Evolutionary conservation across 2,329 filamentous ascomycete genomes (phyloP).

Genomic region (Fusarium sp.): DNA sequence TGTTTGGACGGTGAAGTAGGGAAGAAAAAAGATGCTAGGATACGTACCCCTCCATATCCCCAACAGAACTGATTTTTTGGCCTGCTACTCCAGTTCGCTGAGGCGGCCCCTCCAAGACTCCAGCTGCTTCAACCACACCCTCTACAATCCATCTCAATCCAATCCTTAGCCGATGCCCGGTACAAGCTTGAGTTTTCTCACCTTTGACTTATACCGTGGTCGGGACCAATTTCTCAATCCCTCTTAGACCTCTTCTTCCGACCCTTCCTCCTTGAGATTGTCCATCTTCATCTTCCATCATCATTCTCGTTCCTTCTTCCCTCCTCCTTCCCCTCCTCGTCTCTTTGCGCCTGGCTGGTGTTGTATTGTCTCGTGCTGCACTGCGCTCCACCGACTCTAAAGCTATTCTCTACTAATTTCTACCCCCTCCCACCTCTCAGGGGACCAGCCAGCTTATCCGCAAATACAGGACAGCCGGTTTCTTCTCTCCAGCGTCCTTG

Average conservation of each 20-base stretch:
- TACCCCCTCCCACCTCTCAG: conserved; percentile 46
- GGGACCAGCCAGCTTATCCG: conserved; percentile 49
- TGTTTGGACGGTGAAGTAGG: conserved; percentile 1
- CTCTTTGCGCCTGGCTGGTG: conserved; percentile 49
- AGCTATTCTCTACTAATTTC: conserved; percentile 48
- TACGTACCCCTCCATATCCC: conserved; percentile 55
- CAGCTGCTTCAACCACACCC: conserved; percentile 45
- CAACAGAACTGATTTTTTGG: conserved; percentile 59
- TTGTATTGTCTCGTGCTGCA: conserved; percentile 46
- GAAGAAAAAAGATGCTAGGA: conserved; percentile 42
- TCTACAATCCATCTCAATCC: conserved; percentile 26
- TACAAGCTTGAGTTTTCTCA: conserved; percentile 47
- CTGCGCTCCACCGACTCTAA: conserved; percentile 47
- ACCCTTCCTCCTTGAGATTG: conserved; percentile 47
- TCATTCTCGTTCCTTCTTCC: conserved; percentile 37
- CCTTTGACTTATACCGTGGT: conserved; percentile 50
- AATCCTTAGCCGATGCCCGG: conserved; percentile 39
- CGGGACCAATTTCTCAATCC: conserved; percentile 44
- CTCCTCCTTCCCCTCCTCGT: conserved; percentile 16
- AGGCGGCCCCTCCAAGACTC: conserved; percentile 47
- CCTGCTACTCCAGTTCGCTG: conserved; percentile 48
- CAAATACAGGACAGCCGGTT: conserved; percentile 47
- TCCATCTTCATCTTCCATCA: conserved; percentile 45
- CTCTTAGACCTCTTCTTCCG: conserved; percentile 46
- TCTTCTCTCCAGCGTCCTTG: conserved; percentile 47